Conservation (phyloP, 208 protist species). For the Jaenimonas drosophilae region DNA sequence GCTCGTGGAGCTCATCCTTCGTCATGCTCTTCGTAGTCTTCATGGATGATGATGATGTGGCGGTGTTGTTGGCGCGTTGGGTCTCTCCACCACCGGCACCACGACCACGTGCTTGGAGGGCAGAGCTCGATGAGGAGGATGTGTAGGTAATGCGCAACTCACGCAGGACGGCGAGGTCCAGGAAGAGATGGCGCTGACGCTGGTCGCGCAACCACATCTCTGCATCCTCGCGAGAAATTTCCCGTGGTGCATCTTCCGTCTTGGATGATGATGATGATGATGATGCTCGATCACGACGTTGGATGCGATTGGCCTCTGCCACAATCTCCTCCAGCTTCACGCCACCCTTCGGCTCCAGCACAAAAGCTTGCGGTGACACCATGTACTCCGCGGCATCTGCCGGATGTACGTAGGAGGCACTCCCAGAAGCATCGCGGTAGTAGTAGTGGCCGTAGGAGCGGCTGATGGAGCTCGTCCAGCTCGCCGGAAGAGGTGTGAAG, state of each 20-base stretch:
- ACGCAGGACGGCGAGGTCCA: constrained; percentile 52
- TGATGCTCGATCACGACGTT: not conserved
- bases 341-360: constrained; percentile 17
- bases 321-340: constrained; percentile 16
- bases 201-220: constrained; percentile 57
- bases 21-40: not conserved
- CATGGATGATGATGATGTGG: not conserved
- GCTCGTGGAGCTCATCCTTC: constrained; percentile 2
- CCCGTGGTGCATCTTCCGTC: too few relatives aligned
- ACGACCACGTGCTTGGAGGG: not conserved
- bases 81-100: not conserved
- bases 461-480: constrained; percentile 39
- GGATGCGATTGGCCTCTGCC: constrained; percentile 15
- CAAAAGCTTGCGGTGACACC: constrained; percentile 62
- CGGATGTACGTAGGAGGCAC: constrained; percentile 53
- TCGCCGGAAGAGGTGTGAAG: constrained; percentile 50
- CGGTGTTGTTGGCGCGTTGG: not conserved
- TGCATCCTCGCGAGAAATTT: constrained; percentile 10
- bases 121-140: not conserved
- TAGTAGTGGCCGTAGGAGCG: constrained; percentile 64
- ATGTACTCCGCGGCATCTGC: constrained; percentile 47
- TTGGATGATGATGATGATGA: too few relatives aligned
- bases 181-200: constrained; percentile 35
- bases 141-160: constrained; percentile 43
- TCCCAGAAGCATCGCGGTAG: constrained; percentile 5